phyloP scores from a whole-genome alignment of 371 early-diverging fungal species.

The Phascolomyces articulosus region DNA sequence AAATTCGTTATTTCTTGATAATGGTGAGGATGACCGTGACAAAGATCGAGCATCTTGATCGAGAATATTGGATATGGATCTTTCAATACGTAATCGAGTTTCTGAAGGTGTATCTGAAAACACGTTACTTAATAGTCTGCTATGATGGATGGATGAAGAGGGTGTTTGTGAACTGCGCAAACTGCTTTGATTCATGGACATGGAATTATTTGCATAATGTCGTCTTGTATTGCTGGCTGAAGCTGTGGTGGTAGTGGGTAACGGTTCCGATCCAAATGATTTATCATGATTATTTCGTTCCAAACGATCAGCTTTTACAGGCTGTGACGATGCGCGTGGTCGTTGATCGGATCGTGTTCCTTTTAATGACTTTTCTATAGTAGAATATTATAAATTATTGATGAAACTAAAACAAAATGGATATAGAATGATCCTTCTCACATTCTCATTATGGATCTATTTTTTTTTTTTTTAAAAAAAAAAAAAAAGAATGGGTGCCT shows the following conservation, averaged over 20 bases:
- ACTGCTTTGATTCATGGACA: not conserved
- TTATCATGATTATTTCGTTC: not conserved
- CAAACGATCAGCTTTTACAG: not conserved
- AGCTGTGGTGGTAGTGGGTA: too few species aligned
- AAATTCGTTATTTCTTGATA: not conserved
- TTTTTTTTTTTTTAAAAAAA: too few species aligned
- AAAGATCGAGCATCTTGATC: not conserved
- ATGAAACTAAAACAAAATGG: too few species aligned
- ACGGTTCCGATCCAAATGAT: not conserved
- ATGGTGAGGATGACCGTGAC: not conserved
- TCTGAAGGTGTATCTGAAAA: slow-evolving; percentile 9
- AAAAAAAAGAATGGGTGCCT: not conserved
- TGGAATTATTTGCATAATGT: too few species aligned
- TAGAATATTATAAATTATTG: not conserved
- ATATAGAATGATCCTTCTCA: too few species aligned
- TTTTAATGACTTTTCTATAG: not conserved
- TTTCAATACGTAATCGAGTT: slow-evolving; percentile 15
- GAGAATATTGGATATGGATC: slow-evolving; percentile 13
- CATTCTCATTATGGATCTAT: too few species aligned
- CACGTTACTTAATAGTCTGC: not conserved
- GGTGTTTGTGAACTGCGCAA: not conserved
- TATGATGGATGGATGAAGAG: not conserved
- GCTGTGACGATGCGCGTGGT: not conserved
- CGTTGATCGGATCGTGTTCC: not conserved
- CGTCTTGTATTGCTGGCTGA: too few species aligned